These are phyloP conservation scores for Yamadazyma sp. DNA, from an alignment of 805 yeast species.

Conservation along the genomic window DNA sequence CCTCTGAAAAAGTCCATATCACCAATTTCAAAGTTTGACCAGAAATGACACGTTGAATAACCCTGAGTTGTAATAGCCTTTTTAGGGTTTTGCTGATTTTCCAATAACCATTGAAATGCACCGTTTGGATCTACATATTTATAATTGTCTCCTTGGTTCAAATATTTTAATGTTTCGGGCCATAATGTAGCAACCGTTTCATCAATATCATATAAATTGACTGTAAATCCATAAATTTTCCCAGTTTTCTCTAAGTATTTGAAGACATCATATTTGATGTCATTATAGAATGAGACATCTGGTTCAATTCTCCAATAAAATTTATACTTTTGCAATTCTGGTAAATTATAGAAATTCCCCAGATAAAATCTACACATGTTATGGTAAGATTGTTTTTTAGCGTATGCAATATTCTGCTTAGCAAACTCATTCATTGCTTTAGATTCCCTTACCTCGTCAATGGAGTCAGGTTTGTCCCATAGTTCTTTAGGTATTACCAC, in stretches of 20 bases:
- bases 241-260: constrained; percentile 64
- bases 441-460: constrained; percentile 45
- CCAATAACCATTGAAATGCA: constrained; percentile 52
- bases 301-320: constrained; percentile 88
- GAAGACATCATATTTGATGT: constrained; percentile 73
- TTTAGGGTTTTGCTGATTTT: constrained; percentile 49
- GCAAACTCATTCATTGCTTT: constrained; percentile 39
- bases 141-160: constrained; percentile 55
- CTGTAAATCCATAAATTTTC: constrained; percentile 72
- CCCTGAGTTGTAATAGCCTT: constrained; percentile 41
- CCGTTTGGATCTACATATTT: constrained; percentile 48
- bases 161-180: constrained; percentile 64
- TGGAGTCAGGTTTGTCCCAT: constrained; percentile 61
- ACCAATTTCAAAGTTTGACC: constrained; percentile 87
- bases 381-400: constrained; percentile 62
- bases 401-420: constrained; percentile 55
- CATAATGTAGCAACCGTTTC: constrained; percentile 61
- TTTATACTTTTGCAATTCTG: constrained; percentile 55
- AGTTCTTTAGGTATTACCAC: constrained; percentile 38
- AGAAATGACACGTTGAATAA: constrained; percentile 77
- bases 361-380: constrained; percentile 84
- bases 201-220: constrained; percentile 68
- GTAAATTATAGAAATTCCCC: constrained; percentile 60
- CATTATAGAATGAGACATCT: constrained; percentile 60
- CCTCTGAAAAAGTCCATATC: constrained; percentile 77